phyloP scores from a whole-genome alignment of 805 yeast species.

The Wickerhamia fluorescens region DNA sequence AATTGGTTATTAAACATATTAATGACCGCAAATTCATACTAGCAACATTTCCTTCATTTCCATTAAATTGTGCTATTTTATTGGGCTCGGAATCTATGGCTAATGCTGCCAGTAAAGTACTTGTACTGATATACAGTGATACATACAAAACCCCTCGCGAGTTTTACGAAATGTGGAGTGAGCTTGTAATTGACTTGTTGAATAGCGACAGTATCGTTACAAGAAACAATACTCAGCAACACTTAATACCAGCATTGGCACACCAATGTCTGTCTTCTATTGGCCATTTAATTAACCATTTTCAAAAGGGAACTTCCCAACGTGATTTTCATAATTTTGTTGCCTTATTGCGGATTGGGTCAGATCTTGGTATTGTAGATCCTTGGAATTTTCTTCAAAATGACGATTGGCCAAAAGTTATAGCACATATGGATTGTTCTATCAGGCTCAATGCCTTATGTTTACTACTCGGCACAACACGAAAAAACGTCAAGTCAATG shows the following conservation, averaged over 20 bases:
- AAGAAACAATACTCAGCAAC: constrained; percentile 45
- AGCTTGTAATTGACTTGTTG: constrained; percentile 29
- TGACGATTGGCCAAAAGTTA: constrained; percentile 21
- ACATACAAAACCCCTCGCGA: constrained; percentile 7
- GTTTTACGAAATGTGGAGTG: constrained; percentile 53
- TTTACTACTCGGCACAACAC: constrained; percentile 54
- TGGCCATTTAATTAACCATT: constrained; percentile 25
- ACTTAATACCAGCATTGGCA: constrained; percentile 60
- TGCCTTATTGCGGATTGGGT: constrained; percentile 57
- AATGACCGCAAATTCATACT: constrained; percentile 37
- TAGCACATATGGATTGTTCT: constrained; percentile 39
- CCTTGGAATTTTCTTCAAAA: constrained; percentile 4
- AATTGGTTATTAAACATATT: constrained; percentile 42
- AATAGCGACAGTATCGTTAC: constrained; percentile 9
- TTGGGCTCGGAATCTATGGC: constrained; percentile 59
- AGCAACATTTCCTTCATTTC: constrained; percentile 37
- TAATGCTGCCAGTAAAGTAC: constrained; percentile 55
- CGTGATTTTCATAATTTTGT: constrained; percentile 36
- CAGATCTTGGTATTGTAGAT: constrained; percentile 35
- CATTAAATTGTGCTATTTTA: constrained; percentile 38
- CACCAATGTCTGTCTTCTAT: constrained; percentile 41
- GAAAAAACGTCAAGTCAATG: constrained; percentile 32
- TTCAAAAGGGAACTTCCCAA: constrained; percentile 16
- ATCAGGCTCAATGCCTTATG: constrained; percentile 52
- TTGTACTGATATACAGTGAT: constrained; percentile 26